Base-by-base conservation (phyloP, 116 monocot species). In the Iris pallida region DNA sequence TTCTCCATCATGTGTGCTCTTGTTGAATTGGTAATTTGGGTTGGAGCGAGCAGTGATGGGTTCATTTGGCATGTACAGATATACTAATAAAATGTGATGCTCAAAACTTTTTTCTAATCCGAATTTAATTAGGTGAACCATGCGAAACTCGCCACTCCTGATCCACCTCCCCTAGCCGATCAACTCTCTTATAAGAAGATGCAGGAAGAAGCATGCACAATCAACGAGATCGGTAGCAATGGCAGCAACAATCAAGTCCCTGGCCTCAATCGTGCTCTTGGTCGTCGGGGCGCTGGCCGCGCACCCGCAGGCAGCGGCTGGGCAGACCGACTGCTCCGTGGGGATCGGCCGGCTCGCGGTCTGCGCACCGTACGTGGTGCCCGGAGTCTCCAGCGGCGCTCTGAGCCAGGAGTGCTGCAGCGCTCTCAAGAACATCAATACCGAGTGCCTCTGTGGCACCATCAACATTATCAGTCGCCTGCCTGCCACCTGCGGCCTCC, bases 371-470 rank as follows among this genome's bases (percentile, higher is more conserved):
- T 78, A 17, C 8, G 71, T 78, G 13, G 19, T 73, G 13, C 69
- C 75, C 0, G 70, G 82, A 16, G 18, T 55, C 7, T 7, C 11
- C 2, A 8, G 10, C 3, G 63, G 49, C 0, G 19, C 62, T 5
- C 78, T 70, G 8, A 78, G 53, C 55, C 0, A 40, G 0, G 45
- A 65, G 8, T 83, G 83, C 68, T 83, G 78, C 71, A 9, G 42
- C 5, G 73, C 75, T 1, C 55, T 83, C 11, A 20, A 16, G 4
- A 45, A 16, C 6, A 43, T 71, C 11, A 45, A 83, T 42, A 53
- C 16, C 46, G 8, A 14, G 20, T 83, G 78, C 71, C 20, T 75
- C 46, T 83, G 78, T 57, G 75, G 54, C 75, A 78, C 82, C 10
- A 53, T 78, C 12, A 41, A 55, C 55, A 78, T 78, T 46, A 67